Base-by-base conservation (phyloP, 2,329 filamentous ascomycete genomes). In the Venturia asperata region DNA sequence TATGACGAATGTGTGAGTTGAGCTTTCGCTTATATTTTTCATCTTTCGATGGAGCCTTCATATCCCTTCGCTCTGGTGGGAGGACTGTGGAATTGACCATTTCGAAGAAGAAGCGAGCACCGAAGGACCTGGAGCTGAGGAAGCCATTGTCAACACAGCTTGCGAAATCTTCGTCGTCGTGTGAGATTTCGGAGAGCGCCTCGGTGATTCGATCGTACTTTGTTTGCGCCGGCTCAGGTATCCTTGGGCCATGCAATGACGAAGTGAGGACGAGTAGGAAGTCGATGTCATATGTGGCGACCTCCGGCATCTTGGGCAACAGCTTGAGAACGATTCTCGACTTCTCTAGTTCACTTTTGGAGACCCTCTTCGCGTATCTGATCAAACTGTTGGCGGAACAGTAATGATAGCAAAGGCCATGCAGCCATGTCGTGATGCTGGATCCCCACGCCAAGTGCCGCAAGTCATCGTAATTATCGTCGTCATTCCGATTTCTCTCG, bases 91-190 rank as follows among this genome's bases (percentile, higher is more conserved):
- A 52, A 2, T 27, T 5, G n/a, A 52, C 1, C 21, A 52, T 27
- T 21, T 52, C 21, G 47, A 52, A 52, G 30, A 58, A 58, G 52
- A 37, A 58, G 52, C 52, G 52, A 37, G 52, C 30, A 37, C 15
- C 52, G 17, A 58, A 11, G 37, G 52, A 37, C 30, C n/a, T 15
- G 52, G 30, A 34, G 15, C 27, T 58, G 13, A 37, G 30, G 10
- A 58, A 58, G 27, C 30, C 52, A 15, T 58, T 27, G 5, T 5
- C 27, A 21, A 58, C 5, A 11, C 52, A n/a, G 27, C 5, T 11
- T 19, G 3, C 30, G 21, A 58, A 58, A 9, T 37, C 15, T 58
- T n/a, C 52, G 3, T 37, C 52, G 7, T 58, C 30, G 30, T n/a
- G 6, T 37, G 30, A 19, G 52, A 58, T 11, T 5, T 37, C 30